phyloP scores from a whole-genome alignment of 148 eudicot species.

The Spergularia bocconei region DNA sequence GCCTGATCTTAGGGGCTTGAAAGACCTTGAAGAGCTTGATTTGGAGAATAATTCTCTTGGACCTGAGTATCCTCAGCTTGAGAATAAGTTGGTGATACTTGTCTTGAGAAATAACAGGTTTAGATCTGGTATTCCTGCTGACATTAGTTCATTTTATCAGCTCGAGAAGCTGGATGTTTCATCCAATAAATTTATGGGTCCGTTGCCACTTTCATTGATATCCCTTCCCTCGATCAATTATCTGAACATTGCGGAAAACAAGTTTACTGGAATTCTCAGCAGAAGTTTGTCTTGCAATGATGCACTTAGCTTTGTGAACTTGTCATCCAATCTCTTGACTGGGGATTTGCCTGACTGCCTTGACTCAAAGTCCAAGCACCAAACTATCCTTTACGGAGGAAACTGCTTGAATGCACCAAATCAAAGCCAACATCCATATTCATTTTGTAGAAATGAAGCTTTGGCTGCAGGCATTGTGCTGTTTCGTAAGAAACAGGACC shows the following conservation, averaged over 20 bases:
- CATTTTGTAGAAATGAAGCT: constrained; percentile 77
- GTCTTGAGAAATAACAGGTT: constrained; percentile 62
- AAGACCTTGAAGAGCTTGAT: constrained; percentile 68
- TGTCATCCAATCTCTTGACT: constrained; percentile 62
- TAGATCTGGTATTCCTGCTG: constrained; percentile 47
- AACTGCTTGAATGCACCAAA: constrained; percentile 55
- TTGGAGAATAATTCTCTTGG: constrained; percentile 68
- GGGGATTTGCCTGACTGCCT: constrained; percentile 71
- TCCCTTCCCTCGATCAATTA: constrained; percentile 62
- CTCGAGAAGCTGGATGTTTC: constrained; percentile 65
- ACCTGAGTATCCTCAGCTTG: constrained; percentile 59
- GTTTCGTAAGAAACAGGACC: constrained; percentile 31
- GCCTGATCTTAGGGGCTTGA: constrained; percentile 64
- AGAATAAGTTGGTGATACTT: constrained; percentile 50
- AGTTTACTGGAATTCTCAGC: constrained; percentile 62
- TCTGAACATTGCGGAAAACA: constrained; percentile 53
- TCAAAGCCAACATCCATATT: constrained; percentile 48
- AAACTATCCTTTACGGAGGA: constrained; percentile 36
- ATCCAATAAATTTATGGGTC: constrained; percentile 68
- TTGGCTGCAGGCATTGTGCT: constrained; percentile 82
- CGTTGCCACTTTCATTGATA: constrained; percentile 53
- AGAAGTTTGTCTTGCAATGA: constrained; percentile 46
- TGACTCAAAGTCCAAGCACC: constrained; percentile 28
- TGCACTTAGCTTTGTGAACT: constrained; percentile 54
- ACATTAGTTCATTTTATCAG: constrained; percentile 60